phyloP scores from a whole-genome alignment of 495 filamentous ascomycete species.

The Neurospora sp. region DNA sequence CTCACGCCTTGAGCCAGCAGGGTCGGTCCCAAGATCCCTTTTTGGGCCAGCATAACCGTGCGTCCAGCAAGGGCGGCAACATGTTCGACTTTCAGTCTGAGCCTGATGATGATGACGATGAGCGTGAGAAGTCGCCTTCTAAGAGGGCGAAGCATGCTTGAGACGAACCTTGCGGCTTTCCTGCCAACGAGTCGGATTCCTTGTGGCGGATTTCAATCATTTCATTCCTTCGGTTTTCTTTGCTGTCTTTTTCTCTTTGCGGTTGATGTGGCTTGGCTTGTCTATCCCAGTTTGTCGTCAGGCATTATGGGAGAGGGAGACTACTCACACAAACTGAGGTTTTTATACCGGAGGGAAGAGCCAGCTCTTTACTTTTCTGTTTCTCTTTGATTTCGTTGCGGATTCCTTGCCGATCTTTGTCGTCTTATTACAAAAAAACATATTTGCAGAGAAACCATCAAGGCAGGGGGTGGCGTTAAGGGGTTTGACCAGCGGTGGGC shows the following conservation, averaged over 20 bases:
- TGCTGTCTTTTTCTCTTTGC: not conserved
- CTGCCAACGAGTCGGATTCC: no score
- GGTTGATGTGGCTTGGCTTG: not conserved
- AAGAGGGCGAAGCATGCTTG: not conserved
- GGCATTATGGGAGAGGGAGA: not conserved
- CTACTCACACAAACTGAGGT: not conserved
- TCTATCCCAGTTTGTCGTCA: not conserved
- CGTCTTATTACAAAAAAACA: not conserved
- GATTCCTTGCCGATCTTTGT: not conserved
- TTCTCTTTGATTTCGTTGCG: not conserved
- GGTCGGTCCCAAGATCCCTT: not conserved
- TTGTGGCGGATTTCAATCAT: not conserved
- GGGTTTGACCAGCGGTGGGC: not conserved
- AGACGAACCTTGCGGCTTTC: no score
- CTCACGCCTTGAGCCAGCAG: not conserved
- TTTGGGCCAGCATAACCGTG: not conserved
- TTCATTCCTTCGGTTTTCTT: not conserved
- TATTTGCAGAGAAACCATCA: not conserved
- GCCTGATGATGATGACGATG: not conserved
- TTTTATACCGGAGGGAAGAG: not conserved
- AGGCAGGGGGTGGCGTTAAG: not conserved
- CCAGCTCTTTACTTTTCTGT: not conserved
- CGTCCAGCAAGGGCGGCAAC: not conserved
- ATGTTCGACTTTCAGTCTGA: not conserved
- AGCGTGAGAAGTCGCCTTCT: not conserved